These are phyloP conservation scores for Penicillium sumatraense DNA, from an alignment of 2,329 filamentous ascomycete species.

Conservation along the genomic window DNA sequence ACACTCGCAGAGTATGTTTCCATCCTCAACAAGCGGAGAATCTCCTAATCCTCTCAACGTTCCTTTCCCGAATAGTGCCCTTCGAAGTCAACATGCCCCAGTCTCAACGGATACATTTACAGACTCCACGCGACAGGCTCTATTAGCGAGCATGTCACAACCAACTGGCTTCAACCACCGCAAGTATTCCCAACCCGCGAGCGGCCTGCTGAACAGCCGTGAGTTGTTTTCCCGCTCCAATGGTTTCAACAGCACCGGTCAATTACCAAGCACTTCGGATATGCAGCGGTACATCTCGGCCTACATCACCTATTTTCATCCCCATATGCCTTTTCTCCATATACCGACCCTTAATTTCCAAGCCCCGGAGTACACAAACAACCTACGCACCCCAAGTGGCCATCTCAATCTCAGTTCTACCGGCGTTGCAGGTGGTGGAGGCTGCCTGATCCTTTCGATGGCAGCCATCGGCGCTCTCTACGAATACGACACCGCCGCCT, in stretches of 20 bases:
- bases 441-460: constrained; percentile 86
- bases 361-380: constrained; percentile 67
- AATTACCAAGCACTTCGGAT: constrained; percentile 79
- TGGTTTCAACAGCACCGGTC: constrained; percentile 49
- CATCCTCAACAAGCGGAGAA: constrained; percentile 49
- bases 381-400: constrained; percentile 61
- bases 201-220: constrained; percentile 52
- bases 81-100: constrained; percentile 64
- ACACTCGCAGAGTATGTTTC: constrained; percentile 58
- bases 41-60: constrained; percentile 53
- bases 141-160: constrained; percentile 65
- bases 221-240: constrained; percentile 40
- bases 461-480: constrained; percentile 86
- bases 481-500: constrained; percentile 78
- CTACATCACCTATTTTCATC: constrained; percentile 91
- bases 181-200: constrained; percentile 63
- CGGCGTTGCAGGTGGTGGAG: constrained; percentile 73
- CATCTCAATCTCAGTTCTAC: constrained; percentile 57
- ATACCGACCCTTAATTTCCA: constrained; percentile 91
- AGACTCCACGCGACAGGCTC: constrained; percentile 66
- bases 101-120: constrained; percentile 69
- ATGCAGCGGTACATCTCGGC: constrained; percentile 88
- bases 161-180: constrained; percentile 61
- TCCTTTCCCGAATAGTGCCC: constrained; percentile 63
- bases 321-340: constrained; percentile 92